Percentiles rank a stretch among this genome's conserved stretches.
Evolutionary conservation across 129 eudicot species (phyloP).

Genomic region (Logfia minima): DNA sequence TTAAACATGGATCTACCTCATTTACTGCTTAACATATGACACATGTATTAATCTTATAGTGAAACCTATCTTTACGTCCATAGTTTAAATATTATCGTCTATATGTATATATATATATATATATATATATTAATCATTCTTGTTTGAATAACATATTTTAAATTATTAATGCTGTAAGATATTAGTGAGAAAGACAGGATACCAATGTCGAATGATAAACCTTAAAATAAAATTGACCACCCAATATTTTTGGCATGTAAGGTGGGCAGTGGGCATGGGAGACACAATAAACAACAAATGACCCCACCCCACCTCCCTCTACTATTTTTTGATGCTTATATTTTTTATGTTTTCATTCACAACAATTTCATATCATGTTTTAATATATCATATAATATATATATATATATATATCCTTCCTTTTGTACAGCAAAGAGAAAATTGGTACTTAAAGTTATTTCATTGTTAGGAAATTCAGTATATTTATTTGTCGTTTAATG

Average conservation of each 20-base stretch:
- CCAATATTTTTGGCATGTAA: conserved; percentile 7
- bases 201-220: too few species aligned
- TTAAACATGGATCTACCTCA: too few species aligned
- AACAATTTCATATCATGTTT: conserved; percentile 21
- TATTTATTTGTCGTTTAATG: conserved; percentile 23
- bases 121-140: too few species aligned
- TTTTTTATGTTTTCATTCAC: conserved; percentile 22
- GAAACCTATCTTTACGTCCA: too few species aligned
- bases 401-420: not conserved
- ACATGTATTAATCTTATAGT: too few species aligned
- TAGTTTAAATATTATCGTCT: too few species aligned
- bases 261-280: conserved; percentile 20
- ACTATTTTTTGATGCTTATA: conserved; percentile 16
- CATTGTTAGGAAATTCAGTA: not conserved
- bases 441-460: not conserved
- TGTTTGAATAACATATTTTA: too few species aligned
- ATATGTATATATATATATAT: too few species aligned
- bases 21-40: too few species aligned
- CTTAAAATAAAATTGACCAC: not conserved
- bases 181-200: too few species aligned
- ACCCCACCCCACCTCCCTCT: conserved; percentile 25
- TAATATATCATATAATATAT: too few species aligned
- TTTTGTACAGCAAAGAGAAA: conserved; percentile 20
- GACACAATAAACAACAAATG: conserved; percentile 28
- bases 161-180: too few species aligned